These are phyloP conservation scores for Kregervanrija delftensis DNA, from an alignment of 805 yeast genomes.

Conservation along the genomic window DNA sequence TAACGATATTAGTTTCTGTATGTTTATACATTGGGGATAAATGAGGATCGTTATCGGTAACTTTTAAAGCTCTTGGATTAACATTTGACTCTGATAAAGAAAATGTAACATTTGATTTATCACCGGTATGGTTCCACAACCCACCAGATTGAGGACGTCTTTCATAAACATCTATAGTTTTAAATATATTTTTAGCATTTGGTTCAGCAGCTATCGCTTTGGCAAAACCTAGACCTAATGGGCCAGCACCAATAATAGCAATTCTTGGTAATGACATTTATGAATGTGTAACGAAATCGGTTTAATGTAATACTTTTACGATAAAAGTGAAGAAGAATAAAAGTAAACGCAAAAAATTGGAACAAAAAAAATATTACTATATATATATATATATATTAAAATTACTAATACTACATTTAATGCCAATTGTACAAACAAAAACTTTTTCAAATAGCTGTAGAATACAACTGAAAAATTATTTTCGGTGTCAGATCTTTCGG, in stretches of 20 bases:
- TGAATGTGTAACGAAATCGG: not conserved
- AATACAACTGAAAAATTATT: too few relatives aligned
- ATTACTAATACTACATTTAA: not conserved
- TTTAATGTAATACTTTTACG: too few relatives aligned
- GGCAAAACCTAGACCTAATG: constrained; percentile 28
- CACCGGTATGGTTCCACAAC: constrained; percentile 27
- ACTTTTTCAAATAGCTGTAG: too few relatives aligned
- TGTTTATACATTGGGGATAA: constrained; percentile 30
- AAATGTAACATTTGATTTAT: constrained; percentile 18
- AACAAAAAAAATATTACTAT: not conserved
- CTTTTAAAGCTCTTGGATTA: constrained; percentile 14
- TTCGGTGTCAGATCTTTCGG: too few relatives aligned
- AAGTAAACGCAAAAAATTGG: too few relatives aligned
- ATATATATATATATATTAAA: not conserved
- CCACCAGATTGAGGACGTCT: constrained; percentile 28
- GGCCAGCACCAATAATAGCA: constrained; percentile 31
- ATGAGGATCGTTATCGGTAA: constrained; percentile 10
- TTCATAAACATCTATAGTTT: constrained; percentile 25
- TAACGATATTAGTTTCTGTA: constrained; percentile 28
- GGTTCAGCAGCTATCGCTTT: constrained; percentile 29
- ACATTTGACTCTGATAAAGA: constrained; percentile 8
- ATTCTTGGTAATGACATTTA: constrained; percentile 10
- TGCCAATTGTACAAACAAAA: too few relatives aligned
- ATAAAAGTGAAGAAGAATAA: too few relatives aligned
- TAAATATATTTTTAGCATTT: constrained; percentile 13